phyloP scores from a whole-genome alignment of 2,329 filamentous ascomycete species.

The Aspergillus quadrilineatus region DNA sequence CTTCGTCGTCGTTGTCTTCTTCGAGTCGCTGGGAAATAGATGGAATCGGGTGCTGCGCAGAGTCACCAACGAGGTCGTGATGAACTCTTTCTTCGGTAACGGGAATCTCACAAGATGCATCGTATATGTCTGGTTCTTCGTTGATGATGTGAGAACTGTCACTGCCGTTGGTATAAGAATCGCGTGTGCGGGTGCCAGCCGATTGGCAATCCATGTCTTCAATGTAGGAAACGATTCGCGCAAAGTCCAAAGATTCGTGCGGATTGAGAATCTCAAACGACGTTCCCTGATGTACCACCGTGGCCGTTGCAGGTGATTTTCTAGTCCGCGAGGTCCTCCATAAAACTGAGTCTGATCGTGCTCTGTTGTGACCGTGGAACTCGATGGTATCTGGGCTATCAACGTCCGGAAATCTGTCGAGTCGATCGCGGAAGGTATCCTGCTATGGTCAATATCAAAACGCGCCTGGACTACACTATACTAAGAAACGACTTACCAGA shows the following conservation, averaged over 20 bases:
- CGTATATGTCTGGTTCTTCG: conserved; percentile 9
- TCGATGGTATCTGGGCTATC: conserved; percentile 20
- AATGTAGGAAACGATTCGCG: conserved; percentile 37
- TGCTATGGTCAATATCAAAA: conserved; percentile 3
- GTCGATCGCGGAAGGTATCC: conserved; percentile 36
- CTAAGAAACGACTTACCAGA: conserved; percentile 10
- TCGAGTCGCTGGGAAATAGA: conserved; percentile 29
- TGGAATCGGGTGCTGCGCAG: conserved; percentile 24
- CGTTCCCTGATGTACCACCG: conserved; percentile 33
- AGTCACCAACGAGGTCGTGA: conserved; percentile 24
- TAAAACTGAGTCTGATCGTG: conserved; percentile 30
- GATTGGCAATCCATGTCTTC: conserved; percentile 34
- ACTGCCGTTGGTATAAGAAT: conserved; percentile 19
- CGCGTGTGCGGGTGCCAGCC: conserved; percentile 20
- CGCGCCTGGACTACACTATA: too few species aligned
- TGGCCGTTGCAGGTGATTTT: conserved; percentile 25
- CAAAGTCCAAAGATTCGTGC: conserved; percentile 35
- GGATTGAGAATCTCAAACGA: conserved; percentile 42
- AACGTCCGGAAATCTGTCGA: conserved; percentile 23
- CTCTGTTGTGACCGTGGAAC: conserved; percentile 19
- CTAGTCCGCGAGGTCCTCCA: conserved; percentile 20
- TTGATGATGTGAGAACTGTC: background rate
- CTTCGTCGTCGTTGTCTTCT: background rate
- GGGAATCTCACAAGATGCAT: background rate
- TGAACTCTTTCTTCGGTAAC: conserved; percentile 18